A percentile compares a stretch with the other conserved stretches of the same genome.
phyloP scores from a whole-genome alignment of 2,329 filamentous ascomycete genomes.

The Chrysoporthe cubensis region DNA sequence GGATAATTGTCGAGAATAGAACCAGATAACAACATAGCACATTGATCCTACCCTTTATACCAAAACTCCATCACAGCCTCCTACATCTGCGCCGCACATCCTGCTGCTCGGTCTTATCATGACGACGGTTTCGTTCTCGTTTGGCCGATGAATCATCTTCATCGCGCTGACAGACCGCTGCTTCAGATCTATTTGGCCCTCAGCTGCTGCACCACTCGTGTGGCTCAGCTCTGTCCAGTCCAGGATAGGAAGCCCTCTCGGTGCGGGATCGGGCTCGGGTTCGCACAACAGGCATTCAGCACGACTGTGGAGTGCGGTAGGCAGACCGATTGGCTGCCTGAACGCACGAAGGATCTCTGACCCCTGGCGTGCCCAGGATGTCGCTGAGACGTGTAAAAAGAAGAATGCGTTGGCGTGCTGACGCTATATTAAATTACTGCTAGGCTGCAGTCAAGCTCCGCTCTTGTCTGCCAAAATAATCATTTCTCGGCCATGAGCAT shows the following conservation, averaged over 20 bases:
- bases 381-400: no score
- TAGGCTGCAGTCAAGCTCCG: no score
- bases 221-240: conserved; percentile 11
- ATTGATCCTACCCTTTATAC: neutral
- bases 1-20: neutral
- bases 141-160: neutral
- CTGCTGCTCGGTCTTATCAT: neutral
- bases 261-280: conserved; percentile 24
- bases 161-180: neutral
- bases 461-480: no score
- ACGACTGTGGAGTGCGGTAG: neutral
- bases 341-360: neutral
- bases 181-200: neutral
- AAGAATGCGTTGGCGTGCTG: no score
- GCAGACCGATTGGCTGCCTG: neutral
- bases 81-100: neutral
- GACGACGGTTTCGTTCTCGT: neutral
- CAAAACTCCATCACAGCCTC: neutral
- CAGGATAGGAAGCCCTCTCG: conserved; percentile 6
- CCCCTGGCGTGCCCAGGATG: neutral
- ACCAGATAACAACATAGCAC: neutral
- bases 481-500: no score
- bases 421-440: no score
- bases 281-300: conserved; percentile 8
- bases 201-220: neutral